Evolutionary conservation across 345 rosid species (phyloP).

Genomic region (Euclidium syriacum): DNA sequence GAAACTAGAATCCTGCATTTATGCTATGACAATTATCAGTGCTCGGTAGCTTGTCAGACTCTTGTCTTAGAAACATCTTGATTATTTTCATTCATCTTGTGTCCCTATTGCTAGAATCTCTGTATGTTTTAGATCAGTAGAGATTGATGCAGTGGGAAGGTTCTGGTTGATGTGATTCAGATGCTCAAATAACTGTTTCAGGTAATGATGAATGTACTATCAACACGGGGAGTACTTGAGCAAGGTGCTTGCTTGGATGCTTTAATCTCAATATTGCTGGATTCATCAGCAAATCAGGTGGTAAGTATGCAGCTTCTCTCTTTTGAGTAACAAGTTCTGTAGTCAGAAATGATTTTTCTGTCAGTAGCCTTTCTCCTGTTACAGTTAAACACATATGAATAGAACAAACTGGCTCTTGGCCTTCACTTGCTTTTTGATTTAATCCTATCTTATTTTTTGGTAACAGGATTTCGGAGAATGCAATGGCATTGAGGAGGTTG

Average conservation of each 20-base stretch:
- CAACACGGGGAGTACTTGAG: conserved; percentile 71
- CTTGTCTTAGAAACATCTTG: neutral
- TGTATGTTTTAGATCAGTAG: neutral
- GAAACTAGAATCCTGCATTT: neutral
- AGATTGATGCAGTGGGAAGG: neutral
- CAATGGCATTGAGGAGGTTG: conserved; percentile 89
- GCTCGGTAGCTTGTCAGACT: neutral
- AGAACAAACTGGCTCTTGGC: neutral
- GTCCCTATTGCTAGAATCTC: neutral
- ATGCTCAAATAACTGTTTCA: conserved; percentile 5
- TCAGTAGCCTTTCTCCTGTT: neutral
- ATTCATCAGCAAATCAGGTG: conserved; percentile 91
- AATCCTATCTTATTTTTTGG: neutral
- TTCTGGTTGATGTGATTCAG: neutral
- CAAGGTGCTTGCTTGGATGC: conserved; percentile 97
- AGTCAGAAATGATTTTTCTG: neutral
- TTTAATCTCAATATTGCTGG: conserved; percentile 71
- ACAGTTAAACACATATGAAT: neutral
- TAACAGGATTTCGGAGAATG: conserved; percentile 78
- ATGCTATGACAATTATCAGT: neutral
- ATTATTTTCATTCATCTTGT: neutral
- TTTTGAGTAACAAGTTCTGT: neutral
- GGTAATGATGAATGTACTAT: conserved; percentile 66
- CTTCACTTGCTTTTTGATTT: neutral
- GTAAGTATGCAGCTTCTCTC: conserved; percentile 33